A percentile compares a stretch with the other conserved stretches of the same genome.
These are phyloP conservation scores for Fonsecaea nubica DNA, from an alignment of 2,329 filamentous ascomycete species.

Conservation along the genomic window DNA sequence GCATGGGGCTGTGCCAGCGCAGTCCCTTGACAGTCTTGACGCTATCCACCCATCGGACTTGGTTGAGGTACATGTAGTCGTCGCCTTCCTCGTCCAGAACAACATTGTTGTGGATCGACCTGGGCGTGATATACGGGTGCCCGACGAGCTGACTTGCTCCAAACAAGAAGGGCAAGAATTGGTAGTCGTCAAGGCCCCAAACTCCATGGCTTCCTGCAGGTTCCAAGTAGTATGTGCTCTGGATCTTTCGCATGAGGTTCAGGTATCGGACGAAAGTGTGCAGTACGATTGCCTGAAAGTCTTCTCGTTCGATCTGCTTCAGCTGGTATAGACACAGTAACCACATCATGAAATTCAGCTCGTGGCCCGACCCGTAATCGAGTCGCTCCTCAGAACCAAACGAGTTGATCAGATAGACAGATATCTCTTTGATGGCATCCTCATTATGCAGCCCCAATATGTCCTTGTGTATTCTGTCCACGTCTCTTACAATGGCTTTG, in stretches of 20 bases:
- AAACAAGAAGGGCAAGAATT: slow-evolving; percentile 94
- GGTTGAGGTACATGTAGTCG: slow-evolving; percentile 89
- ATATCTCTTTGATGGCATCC: slow-evolving; percentile 71
- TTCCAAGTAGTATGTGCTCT: slow-evolving; percentile 94
- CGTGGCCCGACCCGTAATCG: slow-evolving; percentile 96
- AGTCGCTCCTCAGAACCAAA: slow-evolving; percentile 88
- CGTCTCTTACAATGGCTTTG: slow-evolving; percentile 55
- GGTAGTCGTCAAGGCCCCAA: slow-evolving; percentile 97
- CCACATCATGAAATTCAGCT: slow-evolving; percentile 97
- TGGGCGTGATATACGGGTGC: slow-evolving; percentile 79
- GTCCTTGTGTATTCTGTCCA: slow-evolving; percentile 50
- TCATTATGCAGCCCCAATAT: slow-evolving; percentile 48
- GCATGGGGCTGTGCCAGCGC: slow-evolving; percentile 96
- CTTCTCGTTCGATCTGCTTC: slow-evolving; percentile 64
- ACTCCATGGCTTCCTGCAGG: slow-evolving; percentile 96
- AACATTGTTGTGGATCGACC: slow-evolving; percentile 84
- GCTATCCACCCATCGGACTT: slow-evolving; percentile 91
- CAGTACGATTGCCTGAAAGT: slow-evolving; percentile 78
- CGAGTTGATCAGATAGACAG: slow-evolving; percentile 79
- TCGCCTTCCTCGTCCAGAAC: slow-evolving; percentile 83
- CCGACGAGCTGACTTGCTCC: slow-evolving; percentile 87
- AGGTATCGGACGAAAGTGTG: slow-evolving; percentile 84
- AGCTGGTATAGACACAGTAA: slow-evolving; percentile 91
- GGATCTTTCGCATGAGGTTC: slow-evolving; percentile 81
- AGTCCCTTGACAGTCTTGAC: slow-evolving; percentile 95